A percentile compares a stretch with the other conserved stretches of the same genome.
These are phyloP conservation scores for Pseudocohnilembus persalinus DNA, from an alignment of 169 alveolate species.

Conservation along the genomic window DNA sequence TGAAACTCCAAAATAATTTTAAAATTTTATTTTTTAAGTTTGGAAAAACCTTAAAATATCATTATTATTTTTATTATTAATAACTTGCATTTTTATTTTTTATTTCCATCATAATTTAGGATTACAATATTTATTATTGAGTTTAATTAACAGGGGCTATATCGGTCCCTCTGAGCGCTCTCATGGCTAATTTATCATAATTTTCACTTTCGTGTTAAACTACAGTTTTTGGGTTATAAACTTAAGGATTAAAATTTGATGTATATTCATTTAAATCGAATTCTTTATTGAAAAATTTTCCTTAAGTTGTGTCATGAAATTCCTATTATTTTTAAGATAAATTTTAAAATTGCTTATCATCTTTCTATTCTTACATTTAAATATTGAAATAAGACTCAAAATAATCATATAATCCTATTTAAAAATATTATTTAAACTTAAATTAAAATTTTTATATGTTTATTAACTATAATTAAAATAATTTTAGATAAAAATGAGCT, in stretches of 20 bases:
- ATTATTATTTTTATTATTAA: no score
- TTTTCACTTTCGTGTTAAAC: neutral
- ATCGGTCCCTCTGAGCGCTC: neutral
- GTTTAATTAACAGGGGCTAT: neutral
- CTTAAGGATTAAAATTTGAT: neutral
- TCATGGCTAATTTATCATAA: neutral
- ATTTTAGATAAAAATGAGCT: no score
- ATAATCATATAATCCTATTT: neutral
- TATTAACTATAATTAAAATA: no score
- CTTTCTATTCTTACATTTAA: neutral
- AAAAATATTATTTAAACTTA: no score
- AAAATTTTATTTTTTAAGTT: no score
- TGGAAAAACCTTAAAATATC: no score
- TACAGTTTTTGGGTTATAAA: neutral
- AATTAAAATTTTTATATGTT: no score
- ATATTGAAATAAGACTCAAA: neutral
- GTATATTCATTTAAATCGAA: neutral
- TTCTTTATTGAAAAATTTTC: neutral
- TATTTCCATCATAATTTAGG: no score
- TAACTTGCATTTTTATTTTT: no score
- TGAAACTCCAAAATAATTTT: no score
- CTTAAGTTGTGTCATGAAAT: neutral
- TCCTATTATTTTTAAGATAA: neutral
- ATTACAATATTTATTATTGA: no score
- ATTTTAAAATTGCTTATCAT: neutral